Evolutionary conservation across 495 filamentous ascomycete genomes (phyloP).

Genomic region (Chaetomium tenue): DNA sequence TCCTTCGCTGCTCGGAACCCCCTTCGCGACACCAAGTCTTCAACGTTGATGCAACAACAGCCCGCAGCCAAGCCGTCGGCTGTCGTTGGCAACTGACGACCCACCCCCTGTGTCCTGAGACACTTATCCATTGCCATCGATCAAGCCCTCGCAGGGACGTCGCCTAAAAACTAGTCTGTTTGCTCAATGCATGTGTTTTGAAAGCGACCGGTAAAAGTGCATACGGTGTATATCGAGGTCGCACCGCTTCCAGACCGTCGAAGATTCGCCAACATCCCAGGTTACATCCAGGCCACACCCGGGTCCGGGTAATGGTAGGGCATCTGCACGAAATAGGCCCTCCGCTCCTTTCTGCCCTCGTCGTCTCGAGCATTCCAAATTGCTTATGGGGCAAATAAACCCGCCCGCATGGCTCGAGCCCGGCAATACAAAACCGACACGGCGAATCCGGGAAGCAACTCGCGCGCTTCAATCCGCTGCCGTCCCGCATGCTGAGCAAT

Average conservation of each 20-base stretch:
- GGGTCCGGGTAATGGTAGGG: not conserved
- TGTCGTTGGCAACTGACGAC: not conserved
- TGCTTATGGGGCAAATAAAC: not conserved
- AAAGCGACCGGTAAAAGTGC: no score
- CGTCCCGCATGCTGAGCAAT: slow-evolving; percentile 4
- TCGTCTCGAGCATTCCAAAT: slow-evolving; percentile 8
- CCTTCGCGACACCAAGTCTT: not conserved
- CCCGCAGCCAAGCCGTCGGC: not conserved
- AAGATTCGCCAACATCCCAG: not conserved
- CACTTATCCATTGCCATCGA: not conserved
- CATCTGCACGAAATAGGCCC: not conserved
- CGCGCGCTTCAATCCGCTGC: not conserved
- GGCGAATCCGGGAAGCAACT: slow-evolving; percentile 2
- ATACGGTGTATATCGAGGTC: not conserved
- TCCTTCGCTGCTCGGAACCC: not conserved
- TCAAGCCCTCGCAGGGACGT: not conserved
- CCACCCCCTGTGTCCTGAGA: not conserved
- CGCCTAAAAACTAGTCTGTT: not conserved
- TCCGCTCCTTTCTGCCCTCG: not conserved
- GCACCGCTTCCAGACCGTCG: not conserved
- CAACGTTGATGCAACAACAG: not conserved
- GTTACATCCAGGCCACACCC: not conserved
- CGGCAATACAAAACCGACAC: not conserved
- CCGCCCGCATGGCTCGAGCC: not conserved
- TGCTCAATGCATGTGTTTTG: not conserved